These are phyloP conservation scores for Corynespora cassiicola DNA, from an alignment of 2,329 filamentous ascomycete species.

Conservation along the genomic window DNA sequence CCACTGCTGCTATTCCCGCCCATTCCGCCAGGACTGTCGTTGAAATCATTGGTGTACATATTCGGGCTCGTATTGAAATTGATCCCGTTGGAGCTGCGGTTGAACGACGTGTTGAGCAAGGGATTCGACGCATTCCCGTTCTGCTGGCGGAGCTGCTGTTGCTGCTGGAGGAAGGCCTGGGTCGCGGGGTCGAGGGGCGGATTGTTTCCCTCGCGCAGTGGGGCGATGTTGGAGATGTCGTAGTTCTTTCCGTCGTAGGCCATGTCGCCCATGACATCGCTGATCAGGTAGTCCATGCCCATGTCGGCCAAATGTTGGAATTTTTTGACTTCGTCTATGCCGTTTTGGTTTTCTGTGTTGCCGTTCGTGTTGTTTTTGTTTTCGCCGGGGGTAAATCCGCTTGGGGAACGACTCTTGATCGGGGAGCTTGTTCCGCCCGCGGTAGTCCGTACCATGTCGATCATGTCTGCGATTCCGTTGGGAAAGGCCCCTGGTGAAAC, in stretches of 20 bases:
- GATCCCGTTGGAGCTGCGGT: too few relatives aligned
- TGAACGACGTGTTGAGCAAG: not conserved
- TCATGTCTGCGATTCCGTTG: too few relatives aligned
- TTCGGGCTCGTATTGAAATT: too few relatives aligned
- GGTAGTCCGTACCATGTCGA: too few relatives aligned
- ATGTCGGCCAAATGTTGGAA: constrained; percentile 28
- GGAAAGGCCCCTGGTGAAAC: constrained; percentile 4
- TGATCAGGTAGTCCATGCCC: constrained; percentile 34
- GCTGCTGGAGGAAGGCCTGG: not conserved
- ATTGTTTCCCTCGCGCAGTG: too few relatives aligned
- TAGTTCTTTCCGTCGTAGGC: constrained; percentile 8
- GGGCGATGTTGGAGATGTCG: not conserved
- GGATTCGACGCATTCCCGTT: not conserved
- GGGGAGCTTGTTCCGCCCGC: too few relatives aligned
- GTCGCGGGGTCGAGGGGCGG: not conserved
- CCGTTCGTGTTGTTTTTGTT: constrained; percentile 7
- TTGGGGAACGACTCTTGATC: too few relatives aligned
- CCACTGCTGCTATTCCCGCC: constrained; percentile 16
- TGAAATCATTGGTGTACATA: constrained; percentile 20
- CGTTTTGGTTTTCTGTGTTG: not conserved
- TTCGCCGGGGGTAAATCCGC: too few relatives aligned
- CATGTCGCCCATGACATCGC: constrained; percentile 33
- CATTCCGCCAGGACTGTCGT: constrained; percentile 25
- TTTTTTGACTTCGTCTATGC: not conserved
- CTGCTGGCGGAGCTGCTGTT: not conserved